Evolutionary conservation across 768 basidiomycete genomes (phyloP).

Genomic region (button mushroom (Agaricus bisporus)): DNA sequence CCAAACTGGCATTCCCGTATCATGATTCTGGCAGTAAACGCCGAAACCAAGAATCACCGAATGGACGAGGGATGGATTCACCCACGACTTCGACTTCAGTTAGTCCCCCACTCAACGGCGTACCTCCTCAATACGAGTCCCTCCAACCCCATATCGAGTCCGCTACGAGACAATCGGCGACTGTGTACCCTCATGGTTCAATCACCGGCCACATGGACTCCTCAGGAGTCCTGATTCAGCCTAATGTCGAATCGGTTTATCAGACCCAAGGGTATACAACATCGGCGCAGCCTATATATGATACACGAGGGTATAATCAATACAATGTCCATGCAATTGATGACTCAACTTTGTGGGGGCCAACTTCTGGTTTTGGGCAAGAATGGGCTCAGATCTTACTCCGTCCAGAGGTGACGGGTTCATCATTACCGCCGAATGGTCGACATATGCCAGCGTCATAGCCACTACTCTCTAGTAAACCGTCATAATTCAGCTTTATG

Average conservation of each 20-base stretch:
- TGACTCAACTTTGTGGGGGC: conserved; percentile 68
- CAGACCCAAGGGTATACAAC: conserved; percentile 11
- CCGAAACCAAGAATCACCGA: conserved; percentile 43
- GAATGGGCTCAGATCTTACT: conserved; percentile 69
- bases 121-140: conserved; percentile 33
- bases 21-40: conserved; percentile 58
- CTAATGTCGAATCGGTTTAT: conserved; percentile 18
- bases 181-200: conserved; percentile 15
- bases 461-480: conserved; percentile 9
- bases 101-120: conserved; percentile 42
- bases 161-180: conserved; percentile 21
- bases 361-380: conserved; percentile 67
- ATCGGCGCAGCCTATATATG: conserved; percentile 26
- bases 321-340: conserved; percentile 48
- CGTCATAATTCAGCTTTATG: conserved; percentile 9
- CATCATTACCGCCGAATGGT: conserved; percentile 14
- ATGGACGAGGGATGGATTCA: conserved; percentile 42
- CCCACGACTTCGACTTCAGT: conserved; percentile 55
- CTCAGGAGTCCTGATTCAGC: conserved; percentile 16
- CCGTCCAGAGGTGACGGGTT: conserved; percentile 32
- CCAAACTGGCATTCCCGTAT: conserved; percentile 78
- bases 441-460: conserved; percentile 33
- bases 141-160: conserved; percentile 20
- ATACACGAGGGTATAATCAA: conserved; percentile 33
- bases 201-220: conserved; percentile 19